Base-by-base conservation (phyloP, 2,329 filamentous ascomycete genomes). In the Alternaria dauci region DNA sequence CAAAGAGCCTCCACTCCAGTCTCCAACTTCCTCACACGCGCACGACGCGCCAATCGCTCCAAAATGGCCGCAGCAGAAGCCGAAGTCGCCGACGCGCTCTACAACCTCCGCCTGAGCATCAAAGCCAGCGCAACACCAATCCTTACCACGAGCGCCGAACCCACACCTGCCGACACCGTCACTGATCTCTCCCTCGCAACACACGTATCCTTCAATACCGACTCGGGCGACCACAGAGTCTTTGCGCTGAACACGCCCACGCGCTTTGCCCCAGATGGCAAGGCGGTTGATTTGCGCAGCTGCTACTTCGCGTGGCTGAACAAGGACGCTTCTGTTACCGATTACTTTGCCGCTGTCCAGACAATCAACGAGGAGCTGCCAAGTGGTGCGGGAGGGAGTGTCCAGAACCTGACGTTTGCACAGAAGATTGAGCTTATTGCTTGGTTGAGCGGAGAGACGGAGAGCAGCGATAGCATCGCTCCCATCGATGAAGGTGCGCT, bases 291-390 rank as follows among this genome's bases (percentile, higher is more conserved):
- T 76, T 84, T 99, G 69, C 93, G 95, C 76, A 95, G 91, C 77
- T 94, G 97, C 80, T 97, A 94, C 83, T 97, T 98, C 76, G 93
- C 93, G 57, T 99, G 93, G 93, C 85, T 92, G 73, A 96, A 97
- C 81, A 93, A 93, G 78, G 94, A 98, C 81, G 88, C 91, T 56
- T 88, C 91, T 55, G 93, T 96, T 68, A 91, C 92, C 11, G 93
- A 96, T 71, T 98, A 98, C 85, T 95, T 97, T 79, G 88, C 91
- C 26, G 90, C 91, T 0, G 91, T 92, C 14, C 89, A 91, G 71
- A 85, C 89, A 68, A 85, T 98, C 58, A 96, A 96, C 76, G 89
- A 92, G 52, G 89, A 93, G 73, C 84, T 97, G 26, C 83, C 82
- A 0, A 81, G 79, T 1, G 88, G 86, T 18, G 84, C 84, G 11